These are phyloP conservation scores for Cytospora piceicola DNA, from an alignment of 2,329 filamentous ascomycete species.

Conservation along the genomic window DNA sequence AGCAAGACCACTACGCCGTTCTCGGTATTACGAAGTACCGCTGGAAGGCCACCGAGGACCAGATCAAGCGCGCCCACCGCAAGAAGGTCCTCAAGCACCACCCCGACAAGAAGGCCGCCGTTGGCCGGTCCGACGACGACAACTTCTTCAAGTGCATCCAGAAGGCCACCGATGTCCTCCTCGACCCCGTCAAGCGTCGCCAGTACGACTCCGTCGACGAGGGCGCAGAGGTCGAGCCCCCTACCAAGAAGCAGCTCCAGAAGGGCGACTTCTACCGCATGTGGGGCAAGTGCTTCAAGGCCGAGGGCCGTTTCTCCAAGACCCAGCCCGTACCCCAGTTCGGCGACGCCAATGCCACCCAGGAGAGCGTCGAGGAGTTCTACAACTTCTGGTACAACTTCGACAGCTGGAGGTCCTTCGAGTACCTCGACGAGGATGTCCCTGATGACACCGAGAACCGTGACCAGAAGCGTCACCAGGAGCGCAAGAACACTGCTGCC, in stretches of 20 bases:
- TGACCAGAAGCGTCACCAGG: conserved; percentile 97
- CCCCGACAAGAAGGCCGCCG: conserved; percentile 96
- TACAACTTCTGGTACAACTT: conserved; percentile 99
- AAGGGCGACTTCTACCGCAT: conserved; percentile 84
- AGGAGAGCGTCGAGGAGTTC: conserved; percentile 90
- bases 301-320: conserved; percentile 92
- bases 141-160: conserved; percentile 99
- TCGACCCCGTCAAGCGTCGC: conserved; percentile 87
- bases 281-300: conserved; percentile 87
- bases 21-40: conserved; percentile 92
- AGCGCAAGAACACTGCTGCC: conserved; percentile 97
- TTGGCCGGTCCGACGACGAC: conserved; percentile 86
- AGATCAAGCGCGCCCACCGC: conserved; percentile 98
- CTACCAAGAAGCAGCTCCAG: conserved; percentile 84
- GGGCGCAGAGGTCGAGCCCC: conserved; percentile 87
- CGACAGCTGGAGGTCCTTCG: conserved; percentile 95
- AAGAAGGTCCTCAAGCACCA: conserved; percentile 99
- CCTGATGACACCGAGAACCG: conserved; percentile 99
- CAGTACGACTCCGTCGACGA: conserved; percentile 98
- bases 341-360: conserved; percentile 80
- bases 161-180: conserved; percentile 91
- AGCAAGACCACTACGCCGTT: conserved; percentile 97
- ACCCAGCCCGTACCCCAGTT: conserved; percentile 84
- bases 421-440: conserved; percentile 98
- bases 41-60: conserved; percentile 90